Evolutionary conservation across 306 rosid genomes (phyloP).

Genomic region (Castanea mollissima): DNA sequence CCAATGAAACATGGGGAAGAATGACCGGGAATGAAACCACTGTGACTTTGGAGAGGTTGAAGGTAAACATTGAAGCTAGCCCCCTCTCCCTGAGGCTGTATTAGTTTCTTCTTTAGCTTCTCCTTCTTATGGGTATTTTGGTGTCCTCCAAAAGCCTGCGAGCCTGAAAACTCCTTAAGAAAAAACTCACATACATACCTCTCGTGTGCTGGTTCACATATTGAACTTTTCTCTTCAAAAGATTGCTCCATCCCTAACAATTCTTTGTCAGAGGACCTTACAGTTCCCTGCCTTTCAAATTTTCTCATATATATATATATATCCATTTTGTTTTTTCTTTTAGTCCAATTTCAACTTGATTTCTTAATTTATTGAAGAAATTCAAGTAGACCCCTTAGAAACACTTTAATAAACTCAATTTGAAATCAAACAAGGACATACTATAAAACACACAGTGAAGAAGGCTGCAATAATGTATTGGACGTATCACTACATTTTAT

Average conservation of each 20-base stretch:
- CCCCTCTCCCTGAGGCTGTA: not conserved
- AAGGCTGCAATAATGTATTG: not conserved
- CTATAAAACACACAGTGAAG: not conserved
- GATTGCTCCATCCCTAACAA: not conserved
- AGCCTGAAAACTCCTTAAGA: not conserved
- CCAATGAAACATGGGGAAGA: no score
- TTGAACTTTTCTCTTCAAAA: not conserved
- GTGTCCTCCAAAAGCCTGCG: not conserved
- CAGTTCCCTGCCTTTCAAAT: not conserved
- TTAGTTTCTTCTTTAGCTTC: not conserved
- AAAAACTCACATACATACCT: not conserved
- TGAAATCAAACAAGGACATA: not conserved
- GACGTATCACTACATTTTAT: not conserved
- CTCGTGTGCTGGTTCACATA: not conserved
- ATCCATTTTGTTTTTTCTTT: no score
- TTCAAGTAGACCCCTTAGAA: not conserved
- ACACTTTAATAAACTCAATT: not conserved
- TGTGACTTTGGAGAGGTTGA: no score
- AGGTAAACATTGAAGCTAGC: not conserved
- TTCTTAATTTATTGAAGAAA: no score
- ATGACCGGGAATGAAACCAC: no score
- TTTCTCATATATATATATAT: not conserved
- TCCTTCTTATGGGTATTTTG: not conserved
- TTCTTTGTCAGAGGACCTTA: not conserved
- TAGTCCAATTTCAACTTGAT: no score